These are phyloP conservation scores for Lobosporangium transversale DNA, from an alignment of 192 early-diverging fungal species.

Conservation along the genomic window DNA sequence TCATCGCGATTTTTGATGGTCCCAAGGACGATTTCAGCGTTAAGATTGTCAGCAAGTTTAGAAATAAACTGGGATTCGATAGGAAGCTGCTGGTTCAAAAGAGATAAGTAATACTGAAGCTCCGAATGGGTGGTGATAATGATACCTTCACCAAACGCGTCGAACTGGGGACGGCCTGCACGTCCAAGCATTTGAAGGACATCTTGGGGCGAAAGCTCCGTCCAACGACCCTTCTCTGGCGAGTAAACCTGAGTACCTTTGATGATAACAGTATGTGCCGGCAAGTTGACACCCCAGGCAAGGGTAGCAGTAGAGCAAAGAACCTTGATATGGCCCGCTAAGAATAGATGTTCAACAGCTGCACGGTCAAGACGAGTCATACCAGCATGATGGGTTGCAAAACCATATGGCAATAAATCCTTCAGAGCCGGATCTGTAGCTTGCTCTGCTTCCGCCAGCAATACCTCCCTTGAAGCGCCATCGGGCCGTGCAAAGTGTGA, in stretches of 20 bases:
- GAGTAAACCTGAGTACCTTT: constrained; percentile 98
- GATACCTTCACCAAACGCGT: constrained; percentile 95
- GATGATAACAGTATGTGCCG: constrained; percentile 97
- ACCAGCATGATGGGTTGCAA: constrained; percentile 97
- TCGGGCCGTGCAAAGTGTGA: constrained; percentile 85
- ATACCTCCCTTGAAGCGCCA: constrained; percentile 84
- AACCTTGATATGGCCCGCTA: constrained; percentile 89
- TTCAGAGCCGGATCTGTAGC: constrained; percentile 86
- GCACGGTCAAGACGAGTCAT: constrained; percentile 92
- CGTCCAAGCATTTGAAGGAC: constrained; percentile 98
- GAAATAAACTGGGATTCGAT: constrained; percentile 96
- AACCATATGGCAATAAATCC: constrained; percentile 93
- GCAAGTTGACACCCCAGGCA: constrained; percentile 99
- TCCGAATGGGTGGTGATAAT: constrained; percentile 95
- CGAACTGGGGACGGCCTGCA: constrained; percentile 96
- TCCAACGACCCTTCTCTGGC: constrained; percentile 94
- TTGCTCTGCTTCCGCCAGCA: constrained; percentile 80
- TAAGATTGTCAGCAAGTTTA: constrained; percentile 89
- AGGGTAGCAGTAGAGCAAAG: constrained; percentile 96
- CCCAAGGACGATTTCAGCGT: constrained; percentile 97
- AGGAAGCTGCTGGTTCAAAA: constrained; percentile 95
- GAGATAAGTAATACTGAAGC: constrained; percentile 94
- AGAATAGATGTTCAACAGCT: constrained; percentile 94
- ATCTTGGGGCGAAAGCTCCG: constrained; percentile 96
- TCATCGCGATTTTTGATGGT: constrained; percentile 91